Evolutionary conservation across 305 asterid genomes (phyloP).

Genomic region (Nicotiana rustica): DNA sequence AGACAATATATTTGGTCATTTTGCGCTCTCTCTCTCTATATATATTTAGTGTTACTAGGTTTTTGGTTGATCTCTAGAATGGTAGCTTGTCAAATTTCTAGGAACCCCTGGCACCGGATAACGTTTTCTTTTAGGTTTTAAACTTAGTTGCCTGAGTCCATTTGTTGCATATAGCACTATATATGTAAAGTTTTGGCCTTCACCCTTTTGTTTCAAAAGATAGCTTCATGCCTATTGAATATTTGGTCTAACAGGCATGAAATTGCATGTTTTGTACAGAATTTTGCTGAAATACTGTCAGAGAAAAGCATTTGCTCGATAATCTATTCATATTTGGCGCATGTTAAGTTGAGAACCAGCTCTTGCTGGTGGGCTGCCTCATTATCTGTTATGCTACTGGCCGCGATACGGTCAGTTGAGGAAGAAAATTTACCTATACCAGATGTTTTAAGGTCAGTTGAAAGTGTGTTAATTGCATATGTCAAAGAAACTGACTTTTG

Average conservation of each 20-base stretch:
- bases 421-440: neutral
- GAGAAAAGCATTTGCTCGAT: neutral
- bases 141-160: neutral
- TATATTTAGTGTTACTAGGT: neutral
- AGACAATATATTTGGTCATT: neutral
- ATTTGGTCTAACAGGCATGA: neutral
- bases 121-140: neutral
- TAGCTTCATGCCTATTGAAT: neutral
- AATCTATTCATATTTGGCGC: neutral
- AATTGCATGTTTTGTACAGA: neutral
- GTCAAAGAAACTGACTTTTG: neutral
- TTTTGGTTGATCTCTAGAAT: neutral
- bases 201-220: neutral
- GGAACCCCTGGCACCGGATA: neutral
- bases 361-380: neutral
- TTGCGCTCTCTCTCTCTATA: neutral
- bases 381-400: neutral
- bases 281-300: neutral
- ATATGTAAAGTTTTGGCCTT: neutral
- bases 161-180: slow-evolving; percentile 2
- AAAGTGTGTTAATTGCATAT: neutral
- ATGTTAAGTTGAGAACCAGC: slow-evolving; percentile 1
- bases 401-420: neutral
- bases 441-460: neutral
- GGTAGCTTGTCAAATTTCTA: neutral